Evolutionary conservation across 352 stramenopile species (phyloP), one percentile per base, ranked within the genome.

Genomic region (Blastocystis sp.): DNA sequence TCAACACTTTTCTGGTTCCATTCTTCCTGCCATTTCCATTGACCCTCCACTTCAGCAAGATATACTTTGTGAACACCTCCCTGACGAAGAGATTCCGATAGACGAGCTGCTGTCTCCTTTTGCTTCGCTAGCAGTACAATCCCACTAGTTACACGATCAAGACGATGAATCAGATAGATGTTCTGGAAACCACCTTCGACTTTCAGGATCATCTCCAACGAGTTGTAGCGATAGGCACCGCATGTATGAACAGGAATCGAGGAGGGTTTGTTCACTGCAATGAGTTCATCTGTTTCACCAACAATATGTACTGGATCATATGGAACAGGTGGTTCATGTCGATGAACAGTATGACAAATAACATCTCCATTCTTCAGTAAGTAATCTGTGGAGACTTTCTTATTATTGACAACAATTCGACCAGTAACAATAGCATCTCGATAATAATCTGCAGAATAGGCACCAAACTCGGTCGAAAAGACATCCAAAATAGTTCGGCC

Each of bases 391-490:
- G 43, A 32, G 0, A 87, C 56, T 9, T 11, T 51, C 56, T 75
- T 46, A n/a, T 54, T 54, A 27, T 87, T 87, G 5, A 87, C 77
- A 54, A 19, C 19, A 43, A 87, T 87, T 63, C 77, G 27, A 19
- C 77, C 77, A 9, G 14, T 63, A 21, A 58, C 32, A 29, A 87
- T 87, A 5, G 77, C 77, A 24, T 87, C 77, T 24, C 74, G 24
- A 42, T 87, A 87, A 32, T 87, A 87, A 16, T 87, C 77, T 27
- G 14, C 32, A n/a, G 77, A 87, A 43, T 87, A 87, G 52, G 77
- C 77, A 32, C 59, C 77, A 29, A 87, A 87, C 46, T 87, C 77
- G 21, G 37, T 78, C 21, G 77, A 58, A 29, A 58, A 87, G 11
- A 87, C 77, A 43, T 87, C 77, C 14, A 87, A 16, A 77, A 87